phyloP scores from a whole-genome alignment of 2,329 filamentous ascomycete species.

The Hymenoscyphus fructigenus region DNA sequence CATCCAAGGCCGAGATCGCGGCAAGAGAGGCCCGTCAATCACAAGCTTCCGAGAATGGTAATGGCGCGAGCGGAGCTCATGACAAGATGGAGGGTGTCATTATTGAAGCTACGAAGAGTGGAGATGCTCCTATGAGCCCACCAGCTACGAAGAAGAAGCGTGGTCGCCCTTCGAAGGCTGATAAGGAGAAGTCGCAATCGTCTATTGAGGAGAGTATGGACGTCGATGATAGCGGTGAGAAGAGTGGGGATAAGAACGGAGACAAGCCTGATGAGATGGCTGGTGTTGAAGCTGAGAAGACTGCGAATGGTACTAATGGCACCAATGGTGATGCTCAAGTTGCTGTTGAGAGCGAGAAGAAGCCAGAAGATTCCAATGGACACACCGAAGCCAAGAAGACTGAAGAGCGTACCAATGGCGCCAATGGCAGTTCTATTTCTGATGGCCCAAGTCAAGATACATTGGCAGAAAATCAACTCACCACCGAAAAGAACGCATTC shows the following conservation, averaged over 20 bases:
- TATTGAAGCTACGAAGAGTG: slow-evolving; percentile 27
- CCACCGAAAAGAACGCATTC: slow-evolving; percentile 28
- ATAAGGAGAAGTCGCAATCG: neutral
- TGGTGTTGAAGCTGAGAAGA: neutral
- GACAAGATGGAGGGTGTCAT: neutral
- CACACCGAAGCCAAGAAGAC: neutral
- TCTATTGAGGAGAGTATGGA: neutral
- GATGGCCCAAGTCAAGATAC: no score
- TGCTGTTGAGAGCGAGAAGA: slow-evolving; percentile 20
- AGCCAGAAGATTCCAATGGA: neutral
- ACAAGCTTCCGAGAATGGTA: slow-evolving; percentile 8
- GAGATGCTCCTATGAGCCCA: neutral
- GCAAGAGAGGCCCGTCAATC: neutral
- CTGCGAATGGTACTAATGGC: neutral
- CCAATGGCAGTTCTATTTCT: neutral
- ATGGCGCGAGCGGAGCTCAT: slow-evolving; percentile 5
- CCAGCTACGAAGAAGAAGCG: neutral
- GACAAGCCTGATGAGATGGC: slow-evolving; percentile 21
- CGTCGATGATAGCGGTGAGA: slow-evolving; percentile 6
- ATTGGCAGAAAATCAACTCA: slow-evolving; percentile 11
- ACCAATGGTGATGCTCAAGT: slow-evolving; percentile 14
- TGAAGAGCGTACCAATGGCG: neutral
- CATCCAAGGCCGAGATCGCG: slow-evolving; percentile 1
- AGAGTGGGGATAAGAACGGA: slow-evolving; percentile 15
- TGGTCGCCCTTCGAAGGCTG: neutral